A percentile compares a stretch with the other conserved stretches of the same genome.
phyloP scores from a whole-genome alignment of 2,329 filamentous ascomycete genomes.

The Tolypocladium tundrense region DNA sequence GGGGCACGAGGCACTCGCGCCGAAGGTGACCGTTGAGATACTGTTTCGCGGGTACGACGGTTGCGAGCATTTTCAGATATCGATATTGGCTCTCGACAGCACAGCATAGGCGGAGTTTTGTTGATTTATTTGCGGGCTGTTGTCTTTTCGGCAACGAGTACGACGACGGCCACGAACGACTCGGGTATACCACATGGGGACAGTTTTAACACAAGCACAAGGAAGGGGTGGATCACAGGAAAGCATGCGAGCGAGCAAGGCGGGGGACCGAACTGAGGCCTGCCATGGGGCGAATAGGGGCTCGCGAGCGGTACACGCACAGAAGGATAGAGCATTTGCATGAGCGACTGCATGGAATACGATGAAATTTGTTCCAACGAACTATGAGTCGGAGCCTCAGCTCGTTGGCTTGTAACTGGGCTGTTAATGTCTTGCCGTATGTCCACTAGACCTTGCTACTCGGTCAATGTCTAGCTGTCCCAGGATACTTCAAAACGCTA shows the following conservation, averaged over 20 bases:
- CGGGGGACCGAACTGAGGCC: neutral
- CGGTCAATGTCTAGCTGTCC: neutral
- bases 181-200: constrained; percentile 6
- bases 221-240: neutral
- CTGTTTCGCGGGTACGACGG: neutral
- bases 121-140: neutral
- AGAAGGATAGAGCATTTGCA: constrained; percentile 3
- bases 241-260: neutral
- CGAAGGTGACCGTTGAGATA: neutral
- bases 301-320: neutral
- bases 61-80: neutral
- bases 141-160: neutral
- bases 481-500: neutral
- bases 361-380: constrained; percentile 1
- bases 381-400: neutral
- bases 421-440: neutral
- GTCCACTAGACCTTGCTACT: neutral
- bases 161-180: neutral
- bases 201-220: neutral
- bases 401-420: neutral
- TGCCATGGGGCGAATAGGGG: neutral
- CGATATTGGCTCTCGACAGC: neutral
- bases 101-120: constrained; percentile 5
- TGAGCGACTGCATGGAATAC: constrained; percentile 1
- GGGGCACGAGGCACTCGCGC: neutral